Percentiles rank a stretch among this genome's conserved stretches.
These are phyloP conservation scores for Cetradonia linearis DNA, from an alignment of 495 filamentous ascomycete genomes.

Conservation along the genomic window DNA sequence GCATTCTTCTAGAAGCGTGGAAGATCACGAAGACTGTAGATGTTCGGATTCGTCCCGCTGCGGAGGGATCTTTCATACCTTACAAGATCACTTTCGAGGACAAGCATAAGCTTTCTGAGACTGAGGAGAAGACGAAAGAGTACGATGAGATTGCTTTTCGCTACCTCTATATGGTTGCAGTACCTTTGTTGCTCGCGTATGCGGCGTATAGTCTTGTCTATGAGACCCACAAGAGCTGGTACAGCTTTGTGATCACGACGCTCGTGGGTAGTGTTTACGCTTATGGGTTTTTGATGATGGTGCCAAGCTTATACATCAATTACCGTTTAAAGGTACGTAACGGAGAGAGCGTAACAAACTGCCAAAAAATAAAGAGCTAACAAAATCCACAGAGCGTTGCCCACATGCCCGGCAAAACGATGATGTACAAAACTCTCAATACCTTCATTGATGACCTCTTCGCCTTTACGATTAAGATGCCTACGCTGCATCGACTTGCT, in stretches of 20 bases:
- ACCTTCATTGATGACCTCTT: conserved; percentile 83
- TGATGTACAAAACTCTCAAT: conserved; percentile 93
- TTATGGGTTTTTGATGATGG: conserved; percentile 99
- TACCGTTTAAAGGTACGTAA: conserved; percentile 69
- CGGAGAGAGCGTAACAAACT: background rate
- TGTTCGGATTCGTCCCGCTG: conserved; percentile 64
- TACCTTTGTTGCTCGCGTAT: conserved; percentile 81
- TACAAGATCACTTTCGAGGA: conserved; percentile 86
- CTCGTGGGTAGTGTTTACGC: conserved; percentile 95
- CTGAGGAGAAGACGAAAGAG: conserved; percentile 94
- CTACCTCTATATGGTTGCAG: conserved; percentile 84
- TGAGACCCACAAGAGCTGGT: conserved; percentile 97
- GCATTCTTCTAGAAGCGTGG: conserved; percentile 93
- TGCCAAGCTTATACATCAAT: conserved; percentile 95
- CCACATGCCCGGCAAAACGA: conserved; percentile 90
- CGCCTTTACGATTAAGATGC: conserved; percentile 99
- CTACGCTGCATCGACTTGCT: conserved; percentile 84
- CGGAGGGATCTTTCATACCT: conserved; percentile 57
- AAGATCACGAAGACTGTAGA: conserved; percentile 97
- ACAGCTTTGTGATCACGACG: conserved; percentile 82
- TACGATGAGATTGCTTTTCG: conserved; percentile 97
- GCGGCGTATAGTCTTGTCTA: conserved; percentile 84
- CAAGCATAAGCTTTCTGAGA: conserved; percentile 90
- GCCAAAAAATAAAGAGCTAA: conserved; percentile 19
- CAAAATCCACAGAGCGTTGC: conserved; percentile 56